Evolutionary conservation across 2,329 filamentous ascomycete species (phyloP).

Genomic region (Ilyonectria sp.): DNA sequence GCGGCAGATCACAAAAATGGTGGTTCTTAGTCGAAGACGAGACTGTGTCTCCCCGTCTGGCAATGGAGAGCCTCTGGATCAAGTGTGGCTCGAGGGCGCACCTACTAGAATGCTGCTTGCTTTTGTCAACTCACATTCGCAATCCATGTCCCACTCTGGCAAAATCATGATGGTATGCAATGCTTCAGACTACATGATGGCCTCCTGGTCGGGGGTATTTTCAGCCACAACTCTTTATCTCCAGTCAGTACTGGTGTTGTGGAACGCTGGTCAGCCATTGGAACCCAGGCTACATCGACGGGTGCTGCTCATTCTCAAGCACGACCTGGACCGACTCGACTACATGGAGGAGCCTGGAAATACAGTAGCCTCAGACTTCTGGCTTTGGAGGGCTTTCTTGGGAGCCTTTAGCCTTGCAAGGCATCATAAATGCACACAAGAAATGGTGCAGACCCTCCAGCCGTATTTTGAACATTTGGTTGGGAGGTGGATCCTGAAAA

Average conservation of each 20-base stretch:
- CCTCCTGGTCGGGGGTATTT: constrained; percentile 37
- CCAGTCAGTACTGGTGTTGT: constrained; percentile 28
- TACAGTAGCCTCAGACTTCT: constrained; percentile 6
- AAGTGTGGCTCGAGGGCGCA: constrained; percentile 40
- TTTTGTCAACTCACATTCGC: constrained; percentile 33
- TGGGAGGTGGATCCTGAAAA: constrained; percentile 29
- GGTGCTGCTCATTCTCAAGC: constrained; percentile 30
- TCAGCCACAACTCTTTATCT: constrained; percentile 33
- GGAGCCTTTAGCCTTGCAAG: constrained; percentile 36
- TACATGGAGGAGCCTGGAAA: not conserved
- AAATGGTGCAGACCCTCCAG: constrained; percentile 4
- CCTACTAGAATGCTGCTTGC: constrained; percentile 34
- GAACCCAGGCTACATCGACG: constrained; percentile 30
- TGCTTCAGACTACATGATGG: not conserved
- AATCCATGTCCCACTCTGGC: constrained; percentile 20
- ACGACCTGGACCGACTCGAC: constrained; percentile 20
- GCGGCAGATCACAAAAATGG: constrained; percentile 21
- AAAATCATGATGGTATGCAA: not conserved
- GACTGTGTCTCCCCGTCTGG: not conserved
- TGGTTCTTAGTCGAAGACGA: not conserved
- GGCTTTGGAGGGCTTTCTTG: constrained; percentile 43
- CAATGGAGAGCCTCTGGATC: not conserved
- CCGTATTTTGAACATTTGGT: constrained; percentile 15
- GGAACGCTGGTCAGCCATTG: constrained; percentile 40
- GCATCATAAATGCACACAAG: not conserved